Evolutionary conservation across 2,329 filamentous ascomycete genomes (phyloP), one percentile per base, ranked within the genome.

Genomic region (Ilyonectria destructans): DNA sequence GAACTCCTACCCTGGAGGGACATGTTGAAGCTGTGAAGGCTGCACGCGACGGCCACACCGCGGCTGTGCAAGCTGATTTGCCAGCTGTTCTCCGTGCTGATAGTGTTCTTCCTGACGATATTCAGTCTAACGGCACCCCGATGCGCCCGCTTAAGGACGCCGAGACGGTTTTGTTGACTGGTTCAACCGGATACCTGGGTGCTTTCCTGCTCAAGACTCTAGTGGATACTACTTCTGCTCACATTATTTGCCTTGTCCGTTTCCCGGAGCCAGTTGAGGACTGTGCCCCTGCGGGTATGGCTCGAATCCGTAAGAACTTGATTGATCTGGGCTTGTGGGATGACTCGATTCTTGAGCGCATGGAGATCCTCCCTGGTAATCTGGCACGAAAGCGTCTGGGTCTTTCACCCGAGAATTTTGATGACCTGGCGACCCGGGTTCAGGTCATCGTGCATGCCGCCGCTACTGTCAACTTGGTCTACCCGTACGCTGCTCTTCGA

Each of bases 261-360:
- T 93, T 93, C 75, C 88, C 85, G 1, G 91, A 94, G 67, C 91
- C 92, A 0, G 85, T 87, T 5, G 86, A 90, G 37, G 88, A 91
- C 21, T 89, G 91, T 71, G 83, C 87, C 15, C 87, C 92, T 3
- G 89, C 88, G 1, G 92, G 91, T 71, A 90, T 94, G 76, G 91
- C 92, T 4, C 87, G 93, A 68, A 86, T 96, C 67, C 90, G 93
- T 37, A 89, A 90, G 77, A 94, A 95, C 75, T 82, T 95, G 21
- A 87, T 95, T n/a, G 93, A 94, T 71, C 83, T 94, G 19, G 93
- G 93, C 1, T 83, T 95, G 2, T 96, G 93, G 93, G 86, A 89
- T 59, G 92, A 95, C 75, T 89, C 88, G 0, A 91, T 95, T 74
- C 90, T 95, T 78, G 93, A 95, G 76, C 91, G 93, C 9, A 90